phyloP scores from a whole-genome alignment of 2,329 filamentous ascomycete genomes.

The Penicillium sp. region DNA sequence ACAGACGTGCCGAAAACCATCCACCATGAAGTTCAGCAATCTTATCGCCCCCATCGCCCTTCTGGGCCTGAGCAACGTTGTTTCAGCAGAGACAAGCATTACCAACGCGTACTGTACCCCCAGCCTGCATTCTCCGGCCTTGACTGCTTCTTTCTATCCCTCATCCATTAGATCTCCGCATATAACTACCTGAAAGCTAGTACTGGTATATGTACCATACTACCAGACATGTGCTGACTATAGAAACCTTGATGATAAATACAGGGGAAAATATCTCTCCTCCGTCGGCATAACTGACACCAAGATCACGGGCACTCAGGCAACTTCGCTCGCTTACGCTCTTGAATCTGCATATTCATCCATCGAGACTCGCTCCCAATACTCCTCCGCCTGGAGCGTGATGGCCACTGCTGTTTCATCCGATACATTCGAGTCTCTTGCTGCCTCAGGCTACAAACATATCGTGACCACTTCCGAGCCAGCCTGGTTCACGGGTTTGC shows the following conservation, averaged over 20 bases:
- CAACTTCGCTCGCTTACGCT: slow-evolving; percentile 5
- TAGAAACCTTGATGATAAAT: background rate
- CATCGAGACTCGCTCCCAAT: background rate
- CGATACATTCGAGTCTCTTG: background rate
- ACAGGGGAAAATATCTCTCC: background rate
- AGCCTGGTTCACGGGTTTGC: slow-evolving; percentile 6
- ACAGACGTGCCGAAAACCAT: too few species aligned
- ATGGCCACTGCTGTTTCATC: background rate
- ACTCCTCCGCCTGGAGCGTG: background rate
- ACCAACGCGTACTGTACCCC: background rate
- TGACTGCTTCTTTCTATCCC: too few species aligned
- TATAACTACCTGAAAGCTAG: background rate
- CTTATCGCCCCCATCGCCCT: background rate
- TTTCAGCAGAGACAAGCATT: background rate
- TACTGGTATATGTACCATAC: background rate
- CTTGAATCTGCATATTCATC: background rate
- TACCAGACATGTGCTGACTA: background rate
- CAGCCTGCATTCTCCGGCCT: background rate
- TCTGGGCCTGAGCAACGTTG: background rate
- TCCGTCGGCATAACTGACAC: background rate
- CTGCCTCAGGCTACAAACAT: background rate
- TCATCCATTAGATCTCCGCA: background rate
- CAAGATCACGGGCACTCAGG: slow-evolving; percentile 5
- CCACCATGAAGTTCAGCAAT: too few species aligned
- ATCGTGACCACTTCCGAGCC: slow-evolving; percentile 3